These are phyloP conservation scores for Daldinia decipiens DNA, from an alignment of 495 filamentous ascomycete species.

Conservation along the genomic window DNA sequence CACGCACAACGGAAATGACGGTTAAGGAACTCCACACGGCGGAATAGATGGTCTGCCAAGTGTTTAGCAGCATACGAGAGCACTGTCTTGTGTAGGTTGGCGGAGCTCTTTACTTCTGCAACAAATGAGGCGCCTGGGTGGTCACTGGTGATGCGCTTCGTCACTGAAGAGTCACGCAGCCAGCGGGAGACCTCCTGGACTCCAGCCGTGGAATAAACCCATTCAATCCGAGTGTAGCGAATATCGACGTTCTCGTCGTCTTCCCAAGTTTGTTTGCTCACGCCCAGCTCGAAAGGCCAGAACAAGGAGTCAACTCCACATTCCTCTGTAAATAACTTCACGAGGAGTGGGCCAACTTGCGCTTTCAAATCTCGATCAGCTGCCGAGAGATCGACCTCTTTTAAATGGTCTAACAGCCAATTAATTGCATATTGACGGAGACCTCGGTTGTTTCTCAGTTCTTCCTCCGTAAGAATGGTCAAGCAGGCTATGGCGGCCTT, in stretches of 20 bases:
- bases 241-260: constrained; percentile 26
- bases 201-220: constrained; percentile 48
- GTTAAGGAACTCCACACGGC: constrained; percentile 41
- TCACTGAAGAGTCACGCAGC: constrained; percentile 51
- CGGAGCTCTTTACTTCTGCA: constrained; percentile 26
- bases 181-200: constrained; percentile 47
- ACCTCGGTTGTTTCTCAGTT: constrained; percentile 38
- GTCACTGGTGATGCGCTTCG: constrained; percentile 41
- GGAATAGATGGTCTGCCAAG: constrained; percentile 44
- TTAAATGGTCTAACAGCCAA: constrained; percentile 50
- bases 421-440: constrained; percentile 49
- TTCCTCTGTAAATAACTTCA: constrained; percentile 49
- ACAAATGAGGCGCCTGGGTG: constrained; percentile 28
- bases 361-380: constrained; percentile 50
- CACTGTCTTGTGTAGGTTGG: constrained; percentile 40
- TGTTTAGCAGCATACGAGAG: constrained; percentile 37
- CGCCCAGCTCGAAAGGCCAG: constrained; percentile 45
- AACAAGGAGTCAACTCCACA: constrained; percentile 49
- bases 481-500: constrained; percentile 48
- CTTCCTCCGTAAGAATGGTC: constrained; percentile 37
- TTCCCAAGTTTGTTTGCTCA: constrained; percentile 45
- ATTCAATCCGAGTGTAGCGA: constrained; percentile 37
- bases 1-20: constrained; percentile 41
- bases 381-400: constrained; percentile 49
- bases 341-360: constrained; percentile 48